phyloP scores from a whole-genome alignment of 768 basidiomycete genomes.

The Royoungia palumana region DNA sequence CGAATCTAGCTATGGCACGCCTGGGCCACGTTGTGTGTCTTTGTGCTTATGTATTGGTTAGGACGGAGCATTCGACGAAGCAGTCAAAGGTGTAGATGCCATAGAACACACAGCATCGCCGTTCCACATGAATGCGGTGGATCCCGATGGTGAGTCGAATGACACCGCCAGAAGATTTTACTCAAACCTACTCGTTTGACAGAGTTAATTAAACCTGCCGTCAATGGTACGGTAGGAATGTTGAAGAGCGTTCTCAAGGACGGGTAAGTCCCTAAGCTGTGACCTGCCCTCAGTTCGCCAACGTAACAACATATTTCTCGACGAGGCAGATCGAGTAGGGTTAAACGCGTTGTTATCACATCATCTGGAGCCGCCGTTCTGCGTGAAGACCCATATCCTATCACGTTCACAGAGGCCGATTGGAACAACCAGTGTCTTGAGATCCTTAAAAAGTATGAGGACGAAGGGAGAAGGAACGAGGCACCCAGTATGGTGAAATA shows the following conservation, averaged over 20 bases:
- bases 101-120: slow-evolving; percentile 72
- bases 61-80: slow-evolving; percentile 75
- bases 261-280: slow-evolving; percentile 33
- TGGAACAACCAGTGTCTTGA: slow-evolving; percentile 53
- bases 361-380: slow-evolving; percentile 56
- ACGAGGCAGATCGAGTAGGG: slow-evolving; percentile 31
- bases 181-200: background rate
- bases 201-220: slow-evolving; percentile 70
- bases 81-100: slow-evolving; percentile 70
- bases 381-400: slow-evolving; percentile 19
- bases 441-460: slow-evolving; percentile 42
- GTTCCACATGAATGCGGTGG: slow-evolving; percentile 43
- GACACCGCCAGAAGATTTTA: no score
- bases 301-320: background rate
- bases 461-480: slow-evolving; percentile 42
- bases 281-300: no score
- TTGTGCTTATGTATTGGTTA: slow-evolving; percentile 16
- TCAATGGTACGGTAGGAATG: slow-evolving; percentile 64
- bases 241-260: slow-evolving; percentile 56
- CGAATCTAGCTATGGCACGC: no score
- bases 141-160: slow-evolving; percentile 36
- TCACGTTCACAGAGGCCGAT: slow-evolving; percentile 45
- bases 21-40: background rate
- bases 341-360: slow-evolving; percentile 70
- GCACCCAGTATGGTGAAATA: slow-evolving; percentile 44